A percentile compares a stretch with the other conserved stretches of the same genome.
Evolutionary conservation across 768 basidiomycete species (phyloP).

Genomic region (Russula virescens): DNA sequence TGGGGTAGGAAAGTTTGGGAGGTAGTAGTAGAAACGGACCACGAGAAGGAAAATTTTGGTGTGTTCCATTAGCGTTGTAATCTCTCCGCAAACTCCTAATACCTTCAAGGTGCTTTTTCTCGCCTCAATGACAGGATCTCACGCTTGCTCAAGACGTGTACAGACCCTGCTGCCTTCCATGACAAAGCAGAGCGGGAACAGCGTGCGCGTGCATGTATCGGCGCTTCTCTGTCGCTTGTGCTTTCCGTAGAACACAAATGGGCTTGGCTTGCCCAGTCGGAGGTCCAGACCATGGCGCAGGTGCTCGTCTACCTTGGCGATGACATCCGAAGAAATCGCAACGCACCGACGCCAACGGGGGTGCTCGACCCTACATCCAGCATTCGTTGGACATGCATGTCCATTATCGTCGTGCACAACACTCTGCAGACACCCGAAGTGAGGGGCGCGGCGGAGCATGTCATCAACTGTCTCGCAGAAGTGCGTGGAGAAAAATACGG

Average conservation of each 20-base stretch:
- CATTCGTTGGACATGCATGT: too few species aligned
- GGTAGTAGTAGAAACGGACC: background rate
- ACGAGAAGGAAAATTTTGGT: background rate
- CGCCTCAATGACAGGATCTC: conserved; percentile 12
- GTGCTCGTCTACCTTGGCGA: too few species aligned
- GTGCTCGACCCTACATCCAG: too few species aligned
- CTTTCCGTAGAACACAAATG: conserved; percentile 16
- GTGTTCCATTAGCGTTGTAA: too few species aligned
- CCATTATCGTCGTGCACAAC: too few species aligned
- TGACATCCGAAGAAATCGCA: too few species aligned
- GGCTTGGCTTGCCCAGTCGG: conserved; percentile 17
- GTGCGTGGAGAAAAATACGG: too few species aligned
- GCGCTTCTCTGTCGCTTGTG: conserved; percentile 15
- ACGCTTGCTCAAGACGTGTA: conserved; percentile 16
- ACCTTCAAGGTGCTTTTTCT: conserved; percentile 4
- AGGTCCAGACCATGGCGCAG: conserved; percentile 10
- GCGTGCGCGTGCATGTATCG: conserved; percentile 18
- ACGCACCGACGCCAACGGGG: too few species aligned
- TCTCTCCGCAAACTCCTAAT: too few species aligned
- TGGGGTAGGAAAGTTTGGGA: conserved; percentile 13
- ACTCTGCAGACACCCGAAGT: too few species aligned
- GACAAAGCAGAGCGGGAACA: conserved; percentile 4
- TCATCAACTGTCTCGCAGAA: too few species aligned
- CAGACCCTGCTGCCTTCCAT: conserved; percentile 10
- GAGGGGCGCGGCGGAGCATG: too few species aligned